A percentile compares a stretch with the other conserved stretches of the same genome.
These are phyloP conservation scores for Plasmodium gallinaceum DNA, from an alignment of 169 alveolate genomes.

Conservation along the genomic window DNA sequence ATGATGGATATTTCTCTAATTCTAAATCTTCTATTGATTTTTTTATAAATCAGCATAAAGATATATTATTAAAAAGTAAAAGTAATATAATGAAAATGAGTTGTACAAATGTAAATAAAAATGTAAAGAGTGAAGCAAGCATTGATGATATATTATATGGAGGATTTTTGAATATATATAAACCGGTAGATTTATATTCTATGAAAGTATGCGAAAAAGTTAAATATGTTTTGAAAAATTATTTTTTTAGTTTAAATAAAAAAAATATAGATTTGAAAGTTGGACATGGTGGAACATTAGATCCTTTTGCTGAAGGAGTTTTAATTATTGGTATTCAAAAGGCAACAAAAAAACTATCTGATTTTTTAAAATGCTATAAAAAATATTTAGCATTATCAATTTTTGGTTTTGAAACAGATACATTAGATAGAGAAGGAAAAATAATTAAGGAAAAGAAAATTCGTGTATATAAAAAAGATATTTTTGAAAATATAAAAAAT, in stretches of 20 bases:
- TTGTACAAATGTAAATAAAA: background rate
- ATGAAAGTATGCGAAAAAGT: slow-evolving; percentile 53
- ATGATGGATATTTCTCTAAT: too few relatives aligned
- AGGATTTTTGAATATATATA: slow-evolving; percentile 61
- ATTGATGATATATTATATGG: slow-evolving; percentile 70
- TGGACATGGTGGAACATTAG: slow-evolving; percentile 89
- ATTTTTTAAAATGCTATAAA: slow-evolving; percentile 82
- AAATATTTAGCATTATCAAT: slow-evolving; percentile 78
- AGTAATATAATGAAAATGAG: slow-evolving; percentile 22
- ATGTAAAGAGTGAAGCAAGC: slow-evolving; percentile 15
- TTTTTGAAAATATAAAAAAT: background rate
- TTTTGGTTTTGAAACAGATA: slow-evolving; percentile 85
- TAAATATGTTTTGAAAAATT: slow-evolving; percentile 10
- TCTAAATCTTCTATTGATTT: background rate
- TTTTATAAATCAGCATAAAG: slow-evolving; percentile 4
- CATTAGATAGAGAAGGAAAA: slow-evolving; percentile 76
- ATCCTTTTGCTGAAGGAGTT: slow-evolving; percentile 84
- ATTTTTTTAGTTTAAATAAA: slow-evolving; percentile 7
- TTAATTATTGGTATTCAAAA: slow-evolving; percentile 83
- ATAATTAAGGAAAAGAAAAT: slow-evolving; percentile 43
- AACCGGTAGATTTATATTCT: slow-evolving; percentile 50
- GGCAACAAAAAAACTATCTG: slow-evolving; percentile 79
- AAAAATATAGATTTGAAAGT: slow-evolving; percentile 77
- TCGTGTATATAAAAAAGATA: background rate
- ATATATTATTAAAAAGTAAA: background rate